Conservation (phyloP, 2,329 filamentous ascomycete genomes). For the Aspergillus luchuensis region DNA sequence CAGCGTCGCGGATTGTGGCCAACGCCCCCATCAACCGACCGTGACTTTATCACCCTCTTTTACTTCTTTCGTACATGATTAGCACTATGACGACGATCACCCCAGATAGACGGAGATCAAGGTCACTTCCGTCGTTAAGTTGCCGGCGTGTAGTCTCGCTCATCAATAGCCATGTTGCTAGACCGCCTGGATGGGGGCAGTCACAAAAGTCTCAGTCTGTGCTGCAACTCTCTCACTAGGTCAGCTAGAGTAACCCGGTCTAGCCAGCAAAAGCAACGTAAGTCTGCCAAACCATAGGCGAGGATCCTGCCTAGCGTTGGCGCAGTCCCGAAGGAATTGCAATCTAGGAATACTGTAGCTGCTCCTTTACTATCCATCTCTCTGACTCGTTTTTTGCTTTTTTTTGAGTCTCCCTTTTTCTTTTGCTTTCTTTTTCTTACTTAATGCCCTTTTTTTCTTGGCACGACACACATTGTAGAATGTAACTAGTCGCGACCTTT, state of each 20-base stretch:
- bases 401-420: neutral
- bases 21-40: neutral
- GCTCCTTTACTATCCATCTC: neutral
- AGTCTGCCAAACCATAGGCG: conserved; percentile 3
- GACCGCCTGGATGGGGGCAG: neutral
- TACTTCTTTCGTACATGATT: conserved; percentile 20
- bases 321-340: neutral
- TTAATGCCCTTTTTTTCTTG: neutral
- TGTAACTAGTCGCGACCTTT: neutral
- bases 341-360: conserved; percentile 1
- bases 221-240: conserved; percentile 1
- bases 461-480: neutral
- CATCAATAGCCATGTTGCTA: conserved; percentile 1
- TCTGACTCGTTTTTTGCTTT: neutral
- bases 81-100: conserved; percentile 21
- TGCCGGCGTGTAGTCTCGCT: neutral
- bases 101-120: conserved; percentile 14
- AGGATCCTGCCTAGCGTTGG: conserved; percentile 4
- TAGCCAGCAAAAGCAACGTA: conserved; percentile 2
- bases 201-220: conserved; percentile 4
- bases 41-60: conserved; percentile 6
- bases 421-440: neutral
- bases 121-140: conserved; percentile 1
- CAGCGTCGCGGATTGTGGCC: neutral
- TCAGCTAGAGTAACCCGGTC: neutral